Evolutionary conservation across 2,329 filamentous ascomycete genomes (phyloP), one percentile per base, ranked within the genome.

Genomic region (Penicillium sp.): DNA sequence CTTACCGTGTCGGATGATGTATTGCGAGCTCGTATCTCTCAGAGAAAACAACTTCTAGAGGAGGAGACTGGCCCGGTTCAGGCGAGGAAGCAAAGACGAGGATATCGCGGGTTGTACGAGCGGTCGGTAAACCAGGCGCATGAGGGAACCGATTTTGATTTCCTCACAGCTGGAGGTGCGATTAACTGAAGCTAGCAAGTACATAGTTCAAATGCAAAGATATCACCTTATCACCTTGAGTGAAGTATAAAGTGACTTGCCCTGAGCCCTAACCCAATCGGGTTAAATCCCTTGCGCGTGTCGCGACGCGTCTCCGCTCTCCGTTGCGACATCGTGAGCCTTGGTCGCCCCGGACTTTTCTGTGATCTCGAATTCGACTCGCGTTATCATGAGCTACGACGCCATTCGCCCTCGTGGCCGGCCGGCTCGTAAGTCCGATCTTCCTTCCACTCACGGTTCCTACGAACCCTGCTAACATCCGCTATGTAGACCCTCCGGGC

Each of bases 401-500:
- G 56, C 59, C 44, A 59, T 66, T 47, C 66, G 66, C 52, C 68
- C 71, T 32, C 65, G 71, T 52, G 70, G 66, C 53, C 63, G 71
- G 49, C 72, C 71, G 56, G 77, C 77, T 61, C 77, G 77, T 79
- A 65, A 66, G 76, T 69, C 35, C 13, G 28, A 10, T 42, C 28
- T 28, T 23, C 28, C 29, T 18, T 10, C 12, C 27, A n/a, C 32
- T 46, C 20, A 23, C 20, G 20, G 20, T 23, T 4, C 20, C 10
- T 24, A 40, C 31, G 37, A 24, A 12, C n/a, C 3, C 47, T 42
- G 46, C 55, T 59, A 37, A 58, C 27, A 38, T 18, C 4, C 25
- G 24, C 42, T 12, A 38, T 41, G 24, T 49, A 84, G 82, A 98
- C 72, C 91, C 89, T 2, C 85, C 88, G 46, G 95, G 95, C 56